phyloP scores from a whole-genome alignment of 768 basidiomycete genomes.

The Rhodotorula paludigena region DNA sequence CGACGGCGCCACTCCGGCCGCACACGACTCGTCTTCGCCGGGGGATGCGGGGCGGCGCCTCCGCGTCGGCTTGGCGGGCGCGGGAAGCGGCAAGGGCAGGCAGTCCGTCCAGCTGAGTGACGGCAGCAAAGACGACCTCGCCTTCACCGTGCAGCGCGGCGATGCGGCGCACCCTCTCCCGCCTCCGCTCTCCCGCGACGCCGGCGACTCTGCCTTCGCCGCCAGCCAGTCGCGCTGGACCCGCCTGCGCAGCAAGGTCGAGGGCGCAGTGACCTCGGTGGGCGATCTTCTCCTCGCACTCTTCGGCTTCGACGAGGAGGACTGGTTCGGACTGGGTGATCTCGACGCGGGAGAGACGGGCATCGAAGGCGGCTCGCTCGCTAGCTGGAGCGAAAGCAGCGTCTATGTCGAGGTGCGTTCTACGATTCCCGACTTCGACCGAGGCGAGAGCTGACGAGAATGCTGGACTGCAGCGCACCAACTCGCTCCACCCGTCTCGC shows the following conservation, averaged over 20 bases:
- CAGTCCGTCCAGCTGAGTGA: not conserved
- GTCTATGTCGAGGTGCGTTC: constrained; percentile 32
- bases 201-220: not conserved
- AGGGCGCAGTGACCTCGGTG: not conserved
- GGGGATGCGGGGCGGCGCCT: not conserved
- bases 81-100: not conserved
- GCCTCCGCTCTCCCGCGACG: not conserved
- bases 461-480: constrained; percentile 8
- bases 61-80: not conserved
- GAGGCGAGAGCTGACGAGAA: not conserved
- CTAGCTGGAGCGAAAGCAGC: constrained; percentile 31
- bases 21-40: not conserved
- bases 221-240: not conserved
- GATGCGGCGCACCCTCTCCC: too few relatives aligned
- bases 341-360: not conserved
- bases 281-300: constrained; percentile 24
- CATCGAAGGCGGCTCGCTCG: constrained; percentile 1
- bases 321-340: constrained; percentile 4
- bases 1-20: fast-evolving
- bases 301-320: constrained; percentile 25
- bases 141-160: constrained; percentile 8
- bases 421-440: too few relatives aligned
- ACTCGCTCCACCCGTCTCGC: constrained; percentile 32
- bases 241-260: not conserved
- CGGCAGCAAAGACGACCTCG: not conserved